Percentiles rank a stretch among this genome's conserved stretches.
phyloP scores from a whole-genome alignment of 495 filamentous ascomycete species.

The Astrothelium subdiscretum region DNA sequence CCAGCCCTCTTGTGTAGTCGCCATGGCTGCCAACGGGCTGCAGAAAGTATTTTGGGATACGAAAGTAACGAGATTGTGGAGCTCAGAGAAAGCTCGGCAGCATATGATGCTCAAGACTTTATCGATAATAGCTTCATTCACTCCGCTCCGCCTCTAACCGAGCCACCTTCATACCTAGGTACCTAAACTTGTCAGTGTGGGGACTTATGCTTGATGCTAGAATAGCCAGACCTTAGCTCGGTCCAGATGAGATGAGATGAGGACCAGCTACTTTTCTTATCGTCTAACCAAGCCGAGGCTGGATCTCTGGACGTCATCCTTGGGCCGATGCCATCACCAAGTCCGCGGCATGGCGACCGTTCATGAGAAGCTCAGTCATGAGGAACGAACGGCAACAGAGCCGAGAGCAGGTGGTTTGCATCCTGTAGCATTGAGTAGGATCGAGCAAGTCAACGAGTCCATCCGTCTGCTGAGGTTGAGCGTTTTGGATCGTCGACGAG shows the following conservation, averaged over 20 bases:
- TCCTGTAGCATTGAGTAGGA: slow-evolving; percentile 14
- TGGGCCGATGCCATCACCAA: not conserved
- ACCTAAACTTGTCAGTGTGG: too few species aligned
- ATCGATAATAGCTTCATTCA: not conserved
- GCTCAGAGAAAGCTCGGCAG: not conserved
- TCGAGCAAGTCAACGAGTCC: slow-evolving; percentile 15
- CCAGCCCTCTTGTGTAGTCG: slow-evolving; percentile 23
- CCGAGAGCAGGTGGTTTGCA: slow-evolving; percentile 16
- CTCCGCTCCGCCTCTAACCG: not conserved
- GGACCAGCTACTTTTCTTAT: not conserved
- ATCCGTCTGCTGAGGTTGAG: slow-evolving; percentile 16
- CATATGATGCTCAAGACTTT: not conserved
- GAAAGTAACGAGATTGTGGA: too few species aligned
- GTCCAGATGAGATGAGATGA: not conserved
- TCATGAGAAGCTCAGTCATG: slow-evolving; percentile 14
- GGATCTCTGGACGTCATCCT: not conserved
- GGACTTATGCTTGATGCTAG: too few species aligned
- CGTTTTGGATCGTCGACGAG: slow-evolving; percentile 8
- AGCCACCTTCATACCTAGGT: not conserved
- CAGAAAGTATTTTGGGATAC: too few species aligned
- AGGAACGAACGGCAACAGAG: slow-evolving; percentile 16
- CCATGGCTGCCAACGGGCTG: not conserved
- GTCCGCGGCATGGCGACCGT: slow-evolving; percentile 14
- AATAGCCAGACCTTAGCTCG: too few species aligned
- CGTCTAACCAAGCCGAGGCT: not conserved